Evolutionary conservation across 495 filamentous ascomycete genomes (phyloP).

Genomic region (Penicillium verhagenii): DNA sequence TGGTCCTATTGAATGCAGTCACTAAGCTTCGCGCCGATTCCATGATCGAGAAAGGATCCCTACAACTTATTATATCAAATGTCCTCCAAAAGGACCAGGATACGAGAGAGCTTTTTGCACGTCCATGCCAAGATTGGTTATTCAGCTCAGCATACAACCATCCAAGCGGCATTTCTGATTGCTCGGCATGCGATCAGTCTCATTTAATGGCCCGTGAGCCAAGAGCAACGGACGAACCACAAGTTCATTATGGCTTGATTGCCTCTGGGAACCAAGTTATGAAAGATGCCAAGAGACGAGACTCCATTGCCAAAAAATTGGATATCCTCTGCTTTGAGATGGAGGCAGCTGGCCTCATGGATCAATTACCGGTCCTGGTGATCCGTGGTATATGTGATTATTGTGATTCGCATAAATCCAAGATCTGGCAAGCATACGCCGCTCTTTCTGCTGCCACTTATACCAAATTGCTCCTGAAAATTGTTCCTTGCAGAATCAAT

Average conservation of each 20-base stretch:
- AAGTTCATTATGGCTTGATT: constrained; percentile 37
- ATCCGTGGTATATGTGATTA: constrained; percentile 5
- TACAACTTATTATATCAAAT: neutral
- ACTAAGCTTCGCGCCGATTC: neutral
- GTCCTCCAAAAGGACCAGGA: neutral
- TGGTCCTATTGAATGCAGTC: constrained; percentile 23
- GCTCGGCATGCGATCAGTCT: constrained; percentile 7
- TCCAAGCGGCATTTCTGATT: constrained; percentile 8
- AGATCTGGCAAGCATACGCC: constrained; percentile 1
- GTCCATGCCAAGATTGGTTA: constrained; percentile 19
- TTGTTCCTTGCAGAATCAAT: too few species aligned
- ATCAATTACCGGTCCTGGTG: neutral
- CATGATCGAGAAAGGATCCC: constrained; percentile 11
- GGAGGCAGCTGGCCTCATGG: too few species aligned
- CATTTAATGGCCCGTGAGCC: constrained; percentile 4
- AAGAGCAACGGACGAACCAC: constrained; percentile 3
- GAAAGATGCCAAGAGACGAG: constrained; percentile 30
- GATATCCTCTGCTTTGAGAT: constrained; percentile 3
- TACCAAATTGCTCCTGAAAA: neutral
- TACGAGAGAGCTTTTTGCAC: constrained; percentile 23
- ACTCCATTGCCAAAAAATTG: neutral
- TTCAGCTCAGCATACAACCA: constrained; percentile 33
- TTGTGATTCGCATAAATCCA: constrained; percentile 1
- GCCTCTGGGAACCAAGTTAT: constrained; percentile 38
- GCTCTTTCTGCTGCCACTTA: neutral